Conservation (phyloP, 2,329 filamentous ascomycete species). For the Graphilbum fragrans region DNA sequence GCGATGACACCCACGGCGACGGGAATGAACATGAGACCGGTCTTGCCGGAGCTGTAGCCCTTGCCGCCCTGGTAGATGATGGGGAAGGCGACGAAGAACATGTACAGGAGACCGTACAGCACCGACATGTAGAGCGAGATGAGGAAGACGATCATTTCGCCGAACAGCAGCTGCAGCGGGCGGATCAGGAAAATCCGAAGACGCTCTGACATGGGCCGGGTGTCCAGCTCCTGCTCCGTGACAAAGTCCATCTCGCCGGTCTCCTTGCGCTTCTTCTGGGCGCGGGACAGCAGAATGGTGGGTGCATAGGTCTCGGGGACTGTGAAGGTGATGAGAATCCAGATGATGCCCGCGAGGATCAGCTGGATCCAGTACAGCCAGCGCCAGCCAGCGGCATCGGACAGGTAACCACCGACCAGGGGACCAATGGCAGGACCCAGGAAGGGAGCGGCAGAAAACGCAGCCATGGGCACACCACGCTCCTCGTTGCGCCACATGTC, state of each 20-base stretch:
- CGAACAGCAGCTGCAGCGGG: slow-evolving; percentile 75
- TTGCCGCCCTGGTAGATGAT: slow-evolving; percentile 70
- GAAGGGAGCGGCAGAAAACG: slow-evolving; percentile 73
- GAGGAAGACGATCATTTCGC: slow-evolving; percentile 74
- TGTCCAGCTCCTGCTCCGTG: slow-evolving; percentile 71
- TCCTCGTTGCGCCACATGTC: slow-evolving; percentile 81
- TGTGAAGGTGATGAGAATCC: background rate
- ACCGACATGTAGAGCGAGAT: slow-evolving; percentile 80
- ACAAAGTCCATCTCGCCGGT: slow-evolving; percentile 57
- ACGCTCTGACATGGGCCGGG: slow-evolving; percentile 54
- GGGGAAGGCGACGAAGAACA: slow-evolving; percentile 63
- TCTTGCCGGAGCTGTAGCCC: slow-evolving; percentile 60
- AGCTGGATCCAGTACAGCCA: slow-evolving; percentile 46
- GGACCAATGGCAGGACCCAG: slow-evolving; percentile 69
- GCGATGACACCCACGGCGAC: slow-evolving; percentile 49
- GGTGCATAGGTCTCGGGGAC: slow-evolving; percentile 66
- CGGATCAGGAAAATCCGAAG: slow-evolving; percentile 65
- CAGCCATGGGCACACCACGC: slow-evolving; percentile 76
- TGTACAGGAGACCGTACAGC: slow-evolving; percentile 61
- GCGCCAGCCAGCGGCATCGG: slow-evolving; percentile 15
- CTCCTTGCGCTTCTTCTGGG: slow-evolving; percentile 56
- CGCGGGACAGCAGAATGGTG: slow-evolving; percentile 58
- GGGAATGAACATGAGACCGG: slow-evolving; percentile 81
- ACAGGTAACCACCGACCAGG: slow-evolving; percentile 55
- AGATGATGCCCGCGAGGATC: background rate